Evolutionary conservation across 176 grass and related monocot species (phyloP).

Genomic region (Sorghum bicolor): DNA sequence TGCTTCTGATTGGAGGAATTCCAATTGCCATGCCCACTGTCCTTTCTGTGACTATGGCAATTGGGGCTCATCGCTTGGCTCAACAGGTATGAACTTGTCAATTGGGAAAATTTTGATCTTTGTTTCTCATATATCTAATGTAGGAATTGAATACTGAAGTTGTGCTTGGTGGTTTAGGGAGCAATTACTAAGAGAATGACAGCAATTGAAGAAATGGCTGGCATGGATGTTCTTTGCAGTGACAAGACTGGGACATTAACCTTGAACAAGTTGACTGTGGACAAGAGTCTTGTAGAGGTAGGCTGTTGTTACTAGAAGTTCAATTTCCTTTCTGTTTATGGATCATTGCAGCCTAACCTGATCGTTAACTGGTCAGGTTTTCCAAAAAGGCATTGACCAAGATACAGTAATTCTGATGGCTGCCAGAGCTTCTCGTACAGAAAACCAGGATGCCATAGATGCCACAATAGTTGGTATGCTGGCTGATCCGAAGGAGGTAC

Average conservation of each 20-base stretch:
- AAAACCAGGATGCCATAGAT: constrained; percentile 98
- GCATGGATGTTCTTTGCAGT: constrained; percentile 95
- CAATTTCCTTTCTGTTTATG: background rate
- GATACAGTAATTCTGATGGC: constrained; percentile 83
- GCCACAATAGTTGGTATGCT: constrained; percentile 93
- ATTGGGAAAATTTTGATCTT: background rate
- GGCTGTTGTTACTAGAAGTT: background rate
- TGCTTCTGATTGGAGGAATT: constrained; percentile 93
- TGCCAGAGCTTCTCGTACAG: constrained; percentile 75
- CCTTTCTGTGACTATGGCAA: constrained; percentile 95
- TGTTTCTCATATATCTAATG: constrained; percentile 12
- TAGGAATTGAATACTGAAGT: background rate
- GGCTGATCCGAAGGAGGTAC: constrained; percentile 90
- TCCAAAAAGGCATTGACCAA: constrained; percentile 63
- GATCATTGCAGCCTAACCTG: background rate
- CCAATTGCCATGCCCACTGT: constrained; percentile 96
- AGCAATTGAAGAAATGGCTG: constrained; percentile 96
- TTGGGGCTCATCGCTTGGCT: constrained; percentile 74
- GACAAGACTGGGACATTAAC: constrained; percentile 91
- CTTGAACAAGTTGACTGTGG: constrained; percentile 92
- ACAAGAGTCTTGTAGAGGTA: constrained; percentile 81
- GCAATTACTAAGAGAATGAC: constrained; percentile 97
- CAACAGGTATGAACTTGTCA: constrained; percentile 51
- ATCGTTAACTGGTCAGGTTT: constrained; percentile 57
- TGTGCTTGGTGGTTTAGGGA: constrained; percentile 50